A percentile compares a stretch with the other conserved stretches of the same genome.
These are phyloP conservation scores for Lentinula raphanica DNA, from an alignment of 768 basidiomycete genomes.

Conservation along the genomic window DNA sequence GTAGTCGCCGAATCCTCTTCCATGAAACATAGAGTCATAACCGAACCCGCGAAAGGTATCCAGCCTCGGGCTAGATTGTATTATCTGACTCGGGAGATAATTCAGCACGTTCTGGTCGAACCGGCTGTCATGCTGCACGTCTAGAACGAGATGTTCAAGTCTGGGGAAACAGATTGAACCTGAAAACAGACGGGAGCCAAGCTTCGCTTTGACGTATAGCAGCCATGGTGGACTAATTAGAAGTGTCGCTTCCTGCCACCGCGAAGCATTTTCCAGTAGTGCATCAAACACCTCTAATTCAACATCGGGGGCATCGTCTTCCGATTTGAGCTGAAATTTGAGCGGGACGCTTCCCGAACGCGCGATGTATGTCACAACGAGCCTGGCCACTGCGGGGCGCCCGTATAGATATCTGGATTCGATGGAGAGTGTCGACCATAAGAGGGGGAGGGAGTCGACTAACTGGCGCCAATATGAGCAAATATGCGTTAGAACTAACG, in stretches of 20 bases:
- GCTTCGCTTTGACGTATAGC: not conserved
- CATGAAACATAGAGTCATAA: not conserved
- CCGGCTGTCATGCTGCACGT: not conserved
- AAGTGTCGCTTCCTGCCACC: not conserved
- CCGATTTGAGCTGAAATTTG: not conserved
- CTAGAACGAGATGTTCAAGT: not conserved
- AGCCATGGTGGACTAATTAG: not conserved
- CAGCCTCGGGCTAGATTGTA: not conserved
- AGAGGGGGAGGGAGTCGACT: slow-evolving; percentile 6
- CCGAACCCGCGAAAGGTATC: not conserved
- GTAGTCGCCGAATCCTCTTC: not conserved
- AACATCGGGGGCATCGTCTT: not conserved
- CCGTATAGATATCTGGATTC: slow-evolving; percentile 1
- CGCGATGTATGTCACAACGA: slow-evolving; percentile 4
- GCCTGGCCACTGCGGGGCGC: not conserved
- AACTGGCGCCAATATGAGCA: not conserved
- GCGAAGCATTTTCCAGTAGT: not conserved
- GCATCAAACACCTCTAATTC: not conserved
- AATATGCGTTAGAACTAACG: not conserved
- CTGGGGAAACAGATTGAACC: not conserved
- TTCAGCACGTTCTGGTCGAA: not conserved
- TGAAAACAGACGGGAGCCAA: not conserved
- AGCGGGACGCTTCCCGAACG: not conserved
- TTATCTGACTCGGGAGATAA: not conserved
- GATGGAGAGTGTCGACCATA: slow-evolving; percentile 7